Evolutionary conservation across 768 basidiomycete genomes (phyloP).

Genomic region (Tulasnella calospora): DNA sequence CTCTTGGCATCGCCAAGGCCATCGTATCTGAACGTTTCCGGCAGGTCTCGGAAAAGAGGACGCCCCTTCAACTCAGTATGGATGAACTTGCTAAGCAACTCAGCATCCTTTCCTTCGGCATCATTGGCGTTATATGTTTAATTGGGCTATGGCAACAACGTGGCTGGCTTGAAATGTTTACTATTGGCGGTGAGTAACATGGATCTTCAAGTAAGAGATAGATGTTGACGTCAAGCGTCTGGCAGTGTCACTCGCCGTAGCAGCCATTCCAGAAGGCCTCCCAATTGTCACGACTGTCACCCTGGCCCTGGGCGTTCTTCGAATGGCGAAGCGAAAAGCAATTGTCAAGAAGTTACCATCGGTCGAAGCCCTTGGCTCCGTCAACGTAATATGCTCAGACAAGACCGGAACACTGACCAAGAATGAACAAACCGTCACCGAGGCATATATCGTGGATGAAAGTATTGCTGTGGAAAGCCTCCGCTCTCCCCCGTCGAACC

Average conservation of each 20-base stretch:
- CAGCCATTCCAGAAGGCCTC: conserved; percentile 93
- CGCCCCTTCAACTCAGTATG: conserved; percentile 90
- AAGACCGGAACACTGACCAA: conserved; percentile 95
- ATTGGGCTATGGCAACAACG: conserved; percentile 82
- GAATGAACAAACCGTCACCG: conserved; percentile 92
- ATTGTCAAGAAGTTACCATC: conserved; percentile 97
- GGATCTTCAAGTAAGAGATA: neutral
- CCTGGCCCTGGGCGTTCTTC: conserved; percentile 84
- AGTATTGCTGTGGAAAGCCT: conserved; percentile 52
- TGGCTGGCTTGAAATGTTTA: conserved; percentile 97
- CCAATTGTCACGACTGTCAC: conserved; percentile 98
- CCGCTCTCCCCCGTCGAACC: conserved; percentile 38
- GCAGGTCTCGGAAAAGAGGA: conserved; percentile 78
- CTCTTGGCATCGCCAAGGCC: neutral
- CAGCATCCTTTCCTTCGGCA: conserved; percentile 83
- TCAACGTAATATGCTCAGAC: conserved; percentile 97
- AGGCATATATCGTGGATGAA: conserved; percentile 85
- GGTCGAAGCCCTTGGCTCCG: conserved; percentile 88
- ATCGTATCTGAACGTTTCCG: neutral
- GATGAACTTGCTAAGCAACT: conserved; percentile 93
- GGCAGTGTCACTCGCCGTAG: conserved; percentile 93
- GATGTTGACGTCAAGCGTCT: conserved; percentile 25
- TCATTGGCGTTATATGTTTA: conserved; percentile 89
- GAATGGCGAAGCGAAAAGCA: conserved; percentile 92
- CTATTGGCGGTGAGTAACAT: conserved; percentile 76